Evolutionary conservation across 139 green algal species (phyloP).

Genomic region (Trebouxia sp.): DNA sequence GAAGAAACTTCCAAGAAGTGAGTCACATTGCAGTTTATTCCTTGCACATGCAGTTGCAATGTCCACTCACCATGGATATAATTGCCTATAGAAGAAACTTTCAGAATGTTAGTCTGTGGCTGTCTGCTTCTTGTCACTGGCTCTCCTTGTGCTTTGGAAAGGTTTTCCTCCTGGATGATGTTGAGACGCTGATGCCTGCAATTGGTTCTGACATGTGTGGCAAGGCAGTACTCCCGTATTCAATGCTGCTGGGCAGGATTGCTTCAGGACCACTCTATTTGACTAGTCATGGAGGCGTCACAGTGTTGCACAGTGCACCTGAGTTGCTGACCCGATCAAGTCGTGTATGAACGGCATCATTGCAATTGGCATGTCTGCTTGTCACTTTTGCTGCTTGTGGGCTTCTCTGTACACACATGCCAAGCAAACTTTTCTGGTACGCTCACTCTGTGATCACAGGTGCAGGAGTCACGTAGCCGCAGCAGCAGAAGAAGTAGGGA

Average conservation of each 20-base stretch:
- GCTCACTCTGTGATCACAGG: not conserved
- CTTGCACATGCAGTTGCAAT: not conserved
- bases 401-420: not conserved
- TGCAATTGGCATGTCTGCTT: too few relatives aligned
- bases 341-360: too few relatives aligned
- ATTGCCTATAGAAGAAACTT: not conserved
- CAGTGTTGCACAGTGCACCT: too few relatives aligned
- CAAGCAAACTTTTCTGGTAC: not conserved
- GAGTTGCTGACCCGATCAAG: too few relatives aligned
- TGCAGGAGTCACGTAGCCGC: not conserved
- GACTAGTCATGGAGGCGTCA: too few relatives aligned
- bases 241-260: too few relatives aligned
- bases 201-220: not conserved
- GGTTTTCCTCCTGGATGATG: not conserved
- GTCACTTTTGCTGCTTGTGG: not conserved
- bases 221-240: too few relatives aligned
- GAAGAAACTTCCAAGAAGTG: slow-evolving; percentile 46
- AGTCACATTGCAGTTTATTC: not conserved
- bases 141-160: not conserved
- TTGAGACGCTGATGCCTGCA: not conserved
- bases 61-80: not conserved
- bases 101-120: not conserved
- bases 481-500: not conserved
- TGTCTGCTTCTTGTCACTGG: not conserved
- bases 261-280: too few relatives aligned